Conservation (phyloP, 2,329 filamentous ascomycete species). For the Byssoonygena ceratinophila region DNA sequence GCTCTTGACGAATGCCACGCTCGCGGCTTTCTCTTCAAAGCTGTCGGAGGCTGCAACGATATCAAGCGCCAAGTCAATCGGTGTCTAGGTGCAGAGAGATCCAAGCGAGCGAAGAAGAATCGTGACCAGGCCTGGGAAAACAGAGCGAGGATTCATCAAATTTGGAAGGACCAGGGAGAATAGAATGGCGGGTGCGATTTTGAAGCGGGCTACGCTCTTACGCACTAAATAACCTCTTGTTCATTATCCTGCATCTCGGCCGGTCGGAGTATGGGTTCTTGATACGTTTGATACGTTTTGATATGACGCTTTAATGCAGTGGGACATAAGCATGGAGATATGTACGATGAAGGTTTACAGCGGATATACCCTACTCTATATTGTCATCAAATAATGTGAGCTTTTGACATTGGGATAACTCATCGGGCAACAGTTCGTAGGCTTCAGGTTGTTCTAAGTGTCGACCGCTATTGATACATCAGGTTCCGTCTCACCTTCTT, state of each 20-base stretch:
- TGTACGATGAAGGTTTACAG: constrained; percentile 4
- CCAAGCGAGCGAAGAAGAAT: constrained; percentile 68
- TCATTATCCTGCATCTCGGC: background rate
- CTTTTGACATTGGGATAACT: background rate
- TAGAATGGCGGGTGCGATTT: background rate
- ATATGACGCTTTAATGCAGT: background rate
- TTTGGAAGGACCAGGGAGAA: constrained; percentile 54
- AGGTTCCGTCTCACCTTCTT: constrained; percentile 2
- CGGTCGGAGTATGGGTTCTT: background rate
- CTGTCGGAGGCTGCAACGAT: constrained; percentile 78
- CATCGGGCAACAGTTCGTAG: background rate
- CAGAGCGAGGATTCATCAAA: constrained; percentile 61
- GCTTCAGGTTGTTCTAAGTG: constrained; percentile 10
- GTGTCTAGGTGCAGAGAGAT: constrained; percentile 71
- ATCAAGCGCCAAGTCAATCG: constrained; percentile 73
- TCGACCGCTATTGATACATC: constrained; percentile 10
- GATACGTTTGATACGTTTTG: background rate
- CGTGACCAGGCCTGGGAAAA: constrained; percentile 59
- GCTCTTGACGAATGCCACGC: constrained; percentile 94
- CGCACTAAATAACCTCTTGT: background rate
- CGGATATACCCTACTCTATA: constrained; percentile 13
- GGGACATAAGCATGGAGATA: background rate
- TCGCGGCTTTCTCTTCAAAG: constrained; percentile 83
- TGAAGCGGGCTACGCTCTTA: background rate
- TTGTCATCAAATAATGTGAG: background rate